A percentile compares a stretch with the other conserved stretches of the same genome.
Conservation (phyloP, 768 basidiomycete species). For the Calocera viscosa region DNA sequence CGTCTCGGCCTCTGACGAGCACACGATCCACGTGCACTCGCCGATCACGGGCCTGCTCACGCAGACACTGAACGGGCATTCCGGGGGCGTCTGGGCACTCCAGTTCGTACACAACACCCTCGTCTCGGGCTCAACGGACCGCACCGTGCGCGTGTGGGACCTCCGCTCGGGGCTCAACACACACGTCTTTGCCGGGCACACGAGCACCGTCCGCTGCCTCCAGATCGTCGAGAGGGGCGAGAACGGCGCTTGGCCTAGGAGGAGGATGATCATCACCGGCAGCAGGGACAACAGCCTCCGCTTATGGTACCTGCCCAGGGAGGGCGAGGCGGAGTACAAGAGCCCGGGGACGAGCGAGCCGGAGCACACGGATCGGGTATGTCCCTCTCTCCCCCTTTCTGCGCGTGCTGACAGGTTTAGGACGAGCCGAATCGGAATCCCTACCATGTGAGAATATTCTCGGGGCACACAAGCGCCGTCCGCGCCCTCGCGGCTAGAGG, state of each 20-base stretch:
- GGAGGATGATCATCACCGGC: constrained; percentile 59
- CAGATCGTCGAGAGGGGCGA: constrained; percentile 70
- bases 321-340: constrained; percentile 63
- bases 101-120: constrained; percentile 27
- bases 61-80: constrained; percentile 72
- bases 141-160: constrained; percentile 88
- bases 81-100: constrained; percentile 96
- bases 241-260: constrained; percentile 45
- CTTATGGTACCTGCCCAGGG: constrained; percentile 54
- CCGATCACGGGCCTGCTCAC: constrained; percentile 68
- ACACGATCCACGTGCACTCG: constrained; percentile 89
- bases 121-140: constrained; percentile 86
- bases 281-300: constrained; percentile 54
- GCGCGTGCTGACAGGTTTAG: constrained; percentile 20
- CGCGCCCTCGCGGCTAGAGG: constrained; percentile 86
- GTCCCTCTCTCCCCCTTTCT: constrained; percentile 13
- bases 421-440: constrained; percentile 72
- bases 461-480: constrained; percentile 86
- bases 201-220: constrained; percentile 88
- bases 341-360: constrained; percentile 51
- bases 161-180: constrained; percentile 66
- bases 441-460: constrained; percentile 70
- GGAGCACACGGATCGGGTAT: constrained; percentile 29
- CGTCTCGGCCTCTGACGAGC: constrained; percentile 94
- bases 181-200: constrained; percentile 92